These are phyloP conservation scores for Chaetomiaceae sp. DNA, from an alignment of 2,329 filamentous ascomycete species.

Conservation along the genomic window DNA sequence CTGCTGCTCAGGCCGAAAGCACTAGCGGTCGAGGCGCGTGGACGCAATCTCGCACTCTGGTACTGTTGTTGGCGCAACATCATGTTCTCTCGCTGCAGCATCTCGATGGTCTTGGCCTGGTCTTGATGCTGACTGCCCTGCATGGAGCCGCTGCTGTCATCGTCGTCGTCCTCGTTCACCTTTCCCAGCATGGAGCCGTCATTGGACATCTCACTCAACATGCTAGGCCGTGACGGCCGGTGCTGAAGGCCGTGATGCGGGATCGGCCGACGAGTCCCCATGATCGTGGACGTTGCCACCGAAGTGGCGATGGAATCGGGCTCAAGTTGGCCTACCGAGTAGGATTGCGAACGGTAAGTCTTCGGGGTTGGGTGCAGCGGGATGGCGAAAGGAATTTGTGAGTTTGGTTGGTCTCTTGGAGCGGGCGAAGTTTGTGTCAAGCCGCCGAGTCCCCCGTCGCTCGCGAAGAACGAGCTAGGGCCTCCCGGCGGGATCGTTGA, in stretches of 20 bases:
- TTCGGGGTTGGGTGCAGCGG: conserved; percentile 87
- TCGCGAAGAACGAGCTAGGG: conserved; percentile 43
- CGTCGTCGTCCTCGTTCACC: conserved; percentile 60
- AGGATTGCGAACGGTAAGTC: conserved; percentile 90
- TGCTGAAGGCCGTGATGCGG: conserved; percentile 68
- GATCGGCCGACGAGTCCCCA: conserved; percentile 45
- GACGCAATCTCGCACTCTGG: conserved; percentile 48
- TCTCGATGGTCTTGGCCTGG: conserved; percentile 58
- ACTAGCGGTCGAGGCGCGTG: conserved; percentile 51
- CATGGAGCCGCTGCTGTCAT: conserved; percentile 50
- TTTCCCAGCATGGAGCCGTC: conserved; percentile 57
- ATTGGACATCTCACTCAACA: conserved; percentile 66
- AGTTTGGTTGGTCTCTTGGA: conserved; percentile 48
- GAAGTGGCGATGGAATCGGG: conserved; percentile 47
- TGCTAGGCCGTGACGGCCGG: conserved; percentile 70
- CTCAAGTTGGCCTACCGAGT: conserved; percentile 88
- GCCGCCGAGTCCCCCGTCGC: conserved; percentile 37
- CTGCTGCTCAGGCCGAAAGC: conserved; percentile 49
- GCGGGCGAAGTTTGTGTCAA: conserved; percentile 45
- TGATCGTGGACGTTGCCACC: conserved; percentile 42
- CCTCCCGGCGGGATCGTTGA: conserved; percentile 48
- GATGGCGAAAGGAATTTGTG: conserved; percentile 78
- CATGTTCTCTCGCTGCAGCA: conserved; percentile 56
- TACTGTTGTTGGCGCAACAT: conserved; percentile 50
- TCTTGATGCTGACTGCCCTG: conserved; percentile 49